These are phyloP conservation scores for Leucoagaricus sp. DNA, from an alignment of 1,284 basidiomycete species.

Conservation along the genomic window DNA sequence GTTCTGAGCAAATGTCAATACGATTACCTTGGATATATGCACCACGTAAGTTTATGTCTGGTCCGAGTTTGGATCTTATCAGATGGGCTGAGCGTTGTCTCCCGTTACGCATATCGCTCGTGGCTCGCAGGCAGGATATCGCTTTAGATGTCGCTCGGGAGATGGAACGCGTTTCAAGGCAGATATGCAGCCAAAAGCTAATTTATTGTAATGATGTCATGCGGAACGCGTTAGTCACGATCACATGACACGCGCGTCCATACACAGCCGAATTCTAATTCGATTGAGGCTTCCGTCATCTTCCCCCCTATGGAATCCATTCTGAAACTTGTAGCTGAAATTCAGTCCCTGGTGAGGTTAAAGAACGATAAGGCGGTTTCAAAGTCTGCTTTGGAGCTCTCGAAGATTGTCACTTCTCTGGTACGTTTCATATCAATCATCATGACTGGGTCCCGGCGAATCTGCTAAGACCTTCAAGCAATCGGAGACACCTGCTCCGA, in stretches of 20 bases:
- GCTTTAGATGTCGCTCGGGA: constrained; percentile 1
- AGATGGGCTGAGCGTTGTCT: neutral
- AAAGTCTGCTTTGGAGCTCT: neutral
- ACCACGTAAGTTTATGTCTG: neutral
- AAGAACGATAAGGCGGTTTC: neutral
- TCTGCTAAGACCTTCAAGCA: constrained; percentile 4
- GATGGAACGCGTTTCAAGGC: neutral
- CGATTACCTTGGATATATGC: constrained; percentile 7
- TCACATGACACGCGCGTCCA: constrained; percentile 6
- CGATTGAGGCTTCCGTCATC: neutral
- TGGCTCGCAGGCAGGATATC: neutral
- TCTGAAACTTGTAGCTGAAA: neutral
- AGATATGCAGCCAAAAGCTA: too few species aligned
- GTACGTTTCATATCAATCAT: neutral
- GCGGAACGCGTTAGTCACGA: neutral
- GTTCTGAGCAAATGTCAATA: neutral
- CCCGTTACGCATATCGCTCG: neutral
- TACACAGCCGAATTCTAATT: neutral
- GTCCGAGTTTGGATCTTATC: neutral
- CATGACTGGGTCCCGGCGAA: neutral
- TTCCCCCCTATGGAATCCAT: constrained; percentile 9
- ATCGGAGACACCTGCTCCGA: neutral
- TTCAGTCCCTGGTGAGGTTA: neutral
- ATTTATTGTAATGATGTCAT: constrained; percentile 3
- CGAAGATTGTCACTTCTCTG: neutral